phyloP scores from a whole-genome alignment of 2,329 filamentous ascomycete species.

The Hymenotorrendiella dingleyae region DNA sequence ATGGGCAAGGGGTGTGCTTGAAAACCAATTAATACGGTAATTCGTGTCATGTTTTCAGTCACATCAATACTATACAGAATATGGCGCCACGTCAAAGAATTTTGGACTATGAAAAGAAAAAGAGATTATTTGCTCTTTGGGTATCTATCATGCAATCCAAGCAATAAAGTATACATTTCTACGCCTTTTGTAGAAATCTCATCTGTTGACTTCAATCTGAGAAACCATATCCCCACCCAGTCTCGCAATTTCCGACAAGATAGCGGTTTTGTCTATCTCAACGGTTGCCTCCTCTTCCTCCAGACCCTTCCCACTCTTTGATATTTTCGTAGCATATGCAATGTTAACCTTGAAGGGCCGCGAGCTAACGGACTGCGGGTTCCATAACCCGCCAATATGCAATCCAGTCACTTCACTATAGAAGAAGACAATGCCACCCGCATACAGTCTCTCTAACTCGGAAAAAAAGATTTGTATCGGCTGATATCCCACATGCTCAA shows the following conservation, averaged over 20 bases:
- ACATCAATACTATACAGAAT: too few species aligned
- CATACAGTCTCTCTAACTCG: conserved; percentile 64
- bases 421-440: conserved; percentile 73
- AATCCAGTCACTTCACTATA: conserved; percentile 54
- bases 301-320: conserved; percentile 20
- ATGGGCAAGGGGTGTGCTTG: too few species aligned
- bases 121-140: too few species aligned
- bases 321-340: conserved; percentile 59
- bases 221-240: conserved; percentile 63
- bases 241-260: conserved; percentile 68
- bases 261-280: conserved; percentile 59
- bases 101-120: too few species aligned
- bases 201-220: conserved; percentile 46
- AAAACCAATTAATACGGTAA: too few species aligned
- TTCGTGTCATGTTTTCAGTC: too few species aligned
- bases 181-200: too few species aligned
- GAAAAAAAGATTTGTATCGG: conserved; percentile 57
- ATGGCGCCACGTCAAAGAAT: too few species aligned
- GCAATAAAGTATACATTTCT: too few species aligned
- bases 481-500: conserved; percentile 47
- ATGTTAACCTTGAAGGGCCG: conserved; percentile 65
- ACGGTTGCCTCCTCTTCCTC: conserved; percentile 39
- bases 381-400: conserved; percentile 60
- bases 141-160: too few species aligned
- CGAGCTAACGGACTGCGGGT: conserved; percentile 39